Percentiles rank a stretch among this genome's conserved stretches.
Conservation (phyloP, 2,329 filamentous ascomycete species). For the Claviceps sp. region DNA sequence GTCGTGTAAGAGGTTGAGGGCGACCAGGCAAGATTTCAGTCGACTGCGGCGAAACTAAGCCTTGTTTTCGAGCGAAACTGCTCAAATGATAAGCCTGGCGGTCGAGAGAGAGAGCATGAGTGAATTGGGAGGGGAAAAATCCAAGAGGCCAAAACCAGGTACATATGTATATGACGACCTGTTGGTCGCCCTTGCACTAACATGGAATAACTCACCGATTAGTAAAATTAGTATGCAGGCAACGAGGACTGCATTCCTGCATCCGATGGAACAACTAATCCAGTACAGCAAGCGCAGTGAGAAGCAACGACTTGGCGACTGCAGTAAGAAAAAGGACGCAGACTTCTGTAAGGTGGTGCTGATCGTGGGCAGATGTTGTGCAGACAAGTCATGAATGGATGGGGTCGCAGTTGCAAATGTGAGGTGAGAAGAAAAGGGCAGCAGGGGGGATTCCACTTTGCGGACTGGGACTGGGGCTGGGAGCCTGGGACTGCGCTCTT, state of each 20-base stretch:
- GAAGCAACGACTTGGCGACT: background rate
- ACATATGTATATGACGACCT: background rate
- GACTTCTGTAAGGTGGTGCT: slow-evolving; percentile 6
- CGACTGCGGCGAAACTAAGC: background rate
- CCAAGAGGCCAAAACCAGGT: background rate
- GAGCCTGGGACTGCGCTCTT: slow-evolving; percentile 3
- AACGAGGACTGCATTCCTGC: background rate
- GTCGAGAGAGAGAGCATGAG: background rate
- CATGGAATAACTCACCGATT: slow-evolving; percentile 5
- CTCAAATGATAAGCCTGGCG: background rate
- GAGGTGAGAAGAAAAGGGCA: slow-evolving; percentile 9
- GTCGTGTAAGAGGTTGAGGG: background rate
- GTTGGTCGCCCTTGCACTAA: slow-evolving; percentile 5
- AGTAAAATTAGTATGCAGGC: slow-evolving; percentile 1
- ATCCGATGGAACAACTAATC: slow-evolving; percentile 1
- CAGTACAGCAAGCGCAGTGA: background rate
- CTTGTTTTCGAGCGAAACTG: background rate
- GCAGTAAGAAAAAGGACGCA: slow-evolving; percentile 7
- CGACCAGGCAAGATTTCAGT: background rate
- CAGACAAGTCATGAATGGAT: slow-evolving; percentile 10
- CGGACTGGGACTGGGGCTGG: slow-evolving; percentile 8
- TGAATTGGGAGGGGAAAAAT: background rate
- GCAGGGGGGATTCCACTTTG: slow-evolving; percentile 11
- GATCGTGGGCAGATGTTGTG: slow-evolving; percentile 13
- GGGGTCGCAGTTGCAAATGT: slow-evolving; percentile 14